A percentile compares a stretch with the other conserved stretches of the same genome.
Evolutionary conservation across 2,329 filamentous ascomycete genomes (phyloP).

Genomic region (Arthroderma sp.): DNA sequence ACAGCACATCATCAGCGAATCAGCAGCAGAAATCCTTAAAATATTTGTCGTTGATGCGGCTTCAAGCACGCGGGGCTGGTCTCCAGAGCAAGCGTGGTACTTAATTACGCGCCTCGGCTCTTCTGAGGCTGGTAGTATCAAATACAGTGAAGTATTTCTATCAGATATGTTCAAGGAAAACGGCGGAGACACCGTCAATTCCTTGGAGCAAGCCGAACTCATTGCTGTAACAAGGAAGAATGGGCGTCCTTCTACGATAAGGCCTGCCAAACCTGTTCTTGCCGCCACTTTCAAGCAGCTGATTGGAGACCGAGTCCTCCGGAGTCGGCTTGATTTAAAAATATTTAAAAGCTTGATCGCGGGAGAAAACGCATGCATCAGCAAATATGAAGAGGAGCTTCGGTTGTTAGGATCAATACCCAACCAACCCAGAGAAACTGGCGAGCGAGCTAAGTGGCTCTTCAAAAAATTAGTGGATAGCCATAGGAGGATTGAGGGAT

Average conservation of each 20-base stretch:
- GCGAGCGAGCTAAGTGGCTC: conserved; percentile 56
- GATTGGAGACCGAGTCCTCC: conserved; percentile 57
- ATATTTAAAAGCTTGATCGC: conserved; percentile 56
- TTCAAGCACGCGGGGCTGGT: conserved; percentile 54
- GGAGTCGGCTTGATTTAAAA: conserved; percentile 58
- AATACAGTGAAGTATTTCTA: conserved; percentile 77
- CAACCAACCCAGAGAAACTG: conserved; percentile 55
- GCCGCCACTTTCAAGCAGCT: conserved; percentile 66
- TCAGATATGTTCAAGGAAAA: conserved; percentile 59
- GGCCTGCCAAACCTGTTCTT: conserved; percentile 74
- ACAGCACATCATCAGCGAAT: conserved; percentile 76
- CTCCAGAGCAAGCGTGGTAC: conserved; percentile 76
- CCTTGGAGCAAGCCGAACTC: conserved; percentile 72
- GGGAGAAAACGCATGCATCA: conserved; percentile 59
- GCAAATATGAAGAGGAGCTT: conserved; percentile 68
- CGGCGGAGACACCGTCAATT: conserved; percentile 64
- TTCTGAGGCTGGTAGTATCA: conserved; percentile 44
- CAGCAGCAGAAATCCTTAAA: conserved; percentile 79
- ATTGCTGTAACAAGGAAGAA: conserved; percentile 61
- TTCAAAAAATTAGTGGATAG: conserved; percentile 58
- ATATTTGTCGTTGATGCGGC: conserved; percentile 64
- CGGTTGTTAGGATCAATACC: conserved; percentile 56
- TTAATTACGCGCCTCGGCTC: conserved; percentile 65
- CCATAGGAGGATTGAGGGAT: conserved; percentile 59
- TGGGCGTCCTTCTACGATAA: conserved; percentile 65